Percentiles rank a stretch among this genome's conserved stretches.
Conservation (phyloP, 2,329 filamentous ascomycete species). For the Beauveria brongniartii region DNA sequence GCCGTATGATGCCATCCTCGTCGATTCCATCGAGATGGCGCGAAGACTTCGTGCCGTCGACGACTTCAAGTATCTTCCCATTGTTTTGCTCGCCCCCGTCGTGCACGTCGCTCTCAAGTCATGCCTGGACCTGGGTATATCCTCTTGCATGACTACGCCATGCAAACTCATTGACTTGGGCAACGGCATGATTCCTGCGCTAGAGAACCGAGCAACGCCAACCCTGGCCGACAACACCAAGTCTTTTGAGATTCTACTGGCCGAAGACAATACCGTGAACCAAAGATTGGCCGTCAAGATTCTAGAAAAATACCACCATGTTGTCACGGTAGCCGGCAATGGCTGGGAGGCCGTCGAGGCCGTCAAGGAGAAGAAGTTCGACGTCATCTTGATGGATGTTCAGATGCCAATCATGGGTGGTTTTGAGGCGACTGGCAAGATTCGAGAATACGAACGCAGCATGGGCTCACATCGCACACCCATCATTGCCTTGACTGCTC, state of each 20-base stretch:
- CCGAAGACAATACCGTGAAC: conserved; percentile 96
- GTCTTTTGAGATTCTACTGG: conserved; percentile 89
- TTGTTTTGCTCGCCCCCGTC: conserved; percentile 81
- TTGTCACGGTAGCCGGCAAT: conserved; percentile 88
- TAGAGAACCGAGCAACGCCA: conserved; percentile 88
- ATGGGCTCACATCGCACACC: conserved; percentile 76
- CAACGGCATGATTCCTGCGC: conserved; percentile 90
- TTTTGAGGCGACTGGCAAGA: conserved; percentile 94
- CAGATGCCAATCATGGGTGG: conserved; percentile 99
- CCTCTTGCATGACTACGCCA: conserved; percentile 98
- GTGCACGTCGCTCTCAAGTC: conserved; percentile 91
- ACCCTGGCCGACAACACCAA: conserved; percentile 88
- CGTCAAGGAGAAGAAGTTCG: conserved; percentile 87
- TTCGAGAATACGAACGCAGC: conserved; percentile 85
- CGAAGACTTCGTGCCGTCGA: conserved; percentile 76
- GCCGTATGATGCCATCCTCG: conserved; percentile 89
- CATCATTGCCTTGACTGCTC: conserved; percentile 92
- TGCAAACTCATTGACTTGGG: conserved; percentile 90
- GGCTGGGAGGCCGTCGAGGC: conserved; percentile 87
- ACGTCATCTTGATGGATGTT: conserved; percentile 97
- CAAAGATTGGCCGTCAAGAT: conserved; percentile 95
- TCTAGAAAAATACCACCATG: conserved; percentile 90
- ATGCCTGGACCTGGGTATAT: conserved; percentile 88
- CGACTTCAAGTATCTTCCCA: conserved; percentile 95
- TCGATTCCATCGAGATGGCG: conserved; percentile 90